Base-by-base conservation (phyloP, 1,284 basidiomycete genomes). In the Cutaneotrichosporon sp. region DNA sequence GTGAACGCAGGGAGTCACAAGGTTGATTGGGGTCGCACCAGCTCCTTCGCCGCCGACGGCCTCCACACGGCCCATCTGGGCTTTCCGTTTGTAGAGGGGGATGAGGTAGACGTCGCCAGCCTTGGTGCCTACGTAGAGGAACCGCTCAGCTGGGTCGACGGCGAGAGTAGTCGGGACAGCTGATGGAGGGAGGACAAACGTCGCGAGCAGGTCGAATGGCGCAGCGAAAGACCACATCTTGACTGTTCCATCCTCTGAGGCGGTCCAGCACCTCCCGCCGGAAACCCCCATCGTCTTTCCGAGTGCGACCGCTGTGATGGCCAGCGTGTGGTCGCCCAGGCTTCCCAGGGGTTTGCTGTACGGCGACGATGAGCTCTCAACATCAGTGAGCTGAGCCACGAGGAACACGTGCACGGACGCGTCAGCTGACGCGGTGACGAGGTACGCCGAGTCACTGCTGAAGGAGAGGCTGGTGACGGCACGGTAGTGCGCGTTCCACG, bases 401-500 rank as follows among this genome's bases (percentile, higher is more conserved):
- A 90, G 89, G 92, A 94, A 98, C 55, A 97, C 88, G 76, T 87
- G 88, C 38, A 93, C 86, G 22, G 89, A 87, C 22, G 93, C 90
- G 76, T 99, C 96, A 65, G 95, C 90, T 49, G 91, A 92, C 10
- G 89, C 92, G 22, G 91, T 91, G 11, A 97, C 76, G 60, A 99
- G 83, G 5, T 89, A 87, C 26, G 86, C 85, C 40, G 90, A 89
- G 73, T 97, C 94, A 40, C 83, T 82, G 6, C 90, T 90, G 80
- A 97, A 98, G 47, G 85, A 86, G 3, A 98, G 81, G 4, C 90
- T 88, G 63, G 87, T 90, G 51, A 97, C 84, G 72, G 89, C 85
- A 57, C 95, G 90, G 81, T 97, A 99, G 80, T 98, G 96, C 9
- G 93, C 95, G 69, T 97, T 95, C 86, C 94, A 94, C 0, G 90